These are phyloP conservation scores for Chlamydomonas urium DNA, from an alignment of 139 green algal species.

Conservation along the genomic window DNA sequence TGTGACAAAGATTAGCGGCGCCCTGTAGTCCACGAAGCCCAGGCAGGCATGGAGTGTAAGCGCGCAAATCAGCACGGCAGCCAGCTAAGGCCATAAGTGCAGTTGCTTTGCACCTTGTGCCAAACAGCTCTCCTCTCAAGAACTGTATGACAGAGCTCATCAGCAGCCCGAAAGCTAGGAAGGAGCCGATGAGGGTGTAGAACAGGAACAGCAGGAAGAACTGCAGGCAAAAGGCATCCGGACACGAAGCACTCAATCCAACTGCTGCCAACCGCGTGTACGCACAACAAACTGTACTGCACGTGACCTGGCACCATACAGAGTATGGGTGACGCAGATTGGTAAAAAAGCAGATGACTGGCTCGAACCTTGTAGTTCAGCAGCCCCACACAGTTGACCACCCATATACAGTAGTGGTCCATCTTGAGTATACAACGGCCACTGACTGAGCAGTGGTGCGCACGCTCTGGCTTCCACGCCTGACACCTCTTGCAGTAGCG, in stretches of 20 bases:
- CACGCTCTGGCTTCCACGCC: slow-evolving; percentile 84
- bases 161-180: slow-evolving; percentile 34
- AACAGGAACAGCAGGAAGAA: slow-evolving; percentile 89
- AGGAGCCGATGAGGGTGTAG: slow-evolving; percentile 57
- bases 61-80: no score
- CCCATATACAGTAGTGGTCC: slow-evolving; percentile 68
- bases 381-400: slow-evolving; percentile 90
- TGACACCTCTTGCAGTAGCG: slow-evolving; percentile 58
- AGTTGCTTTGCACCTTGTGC: slow-evolving; percentile 22
- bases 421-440: slow-evolving; percentile 89
- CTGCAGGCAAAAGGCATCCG: slow-evolving; percentile 26
- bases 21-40: no score
- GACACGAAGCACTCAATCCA: no score
- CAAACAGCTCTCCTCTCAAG: slow-evolving; percentile 37
- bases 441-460: slow-evolving; percentile 84
- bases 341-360: no score
- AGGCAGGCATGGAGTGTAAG: no score
- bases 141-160: slow-evolving; percentile 51
- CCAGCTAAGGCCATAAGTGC: no score
- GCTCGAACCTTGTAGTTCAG: slow-evolving; percentile 96
- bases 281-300: no score
- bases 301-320: no score
- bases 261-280: no score
- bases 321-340: no score
- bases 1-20: no score